Base-by-base conservation (phyloP, 108 stramenopile genomes). In the Nitzschia palea region DNA sequence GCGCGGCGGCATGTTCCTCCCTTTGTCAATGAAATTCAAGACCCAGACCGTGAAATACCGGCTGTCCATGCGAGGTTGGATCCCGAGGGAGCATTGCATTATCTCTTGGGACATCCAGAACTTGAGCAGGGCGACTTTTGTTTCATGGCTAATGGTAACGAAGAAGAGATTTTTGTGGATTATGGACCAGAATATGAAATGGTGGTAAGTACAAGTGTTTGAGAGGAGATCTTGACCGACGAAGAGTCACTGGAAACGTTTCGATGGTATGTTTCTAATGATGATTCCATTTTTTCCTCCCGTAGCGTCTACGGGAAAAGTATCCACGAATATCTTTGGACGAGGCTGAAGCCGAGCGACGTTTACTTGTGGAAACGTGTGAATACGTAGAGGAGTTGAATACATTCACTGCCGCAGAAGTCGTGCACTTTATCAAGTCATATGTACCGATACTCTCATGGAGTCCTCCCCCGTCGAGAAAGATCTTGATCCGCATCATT, bases 1-100 rank as follows among this genome's bases (percentile, higher is more conserved):
- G 85, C 88, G 1, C 54, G 43, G 27, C 44, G 60, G 44, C 62
- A 81, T 55, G 73, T 81, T 31, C 59, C 77, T n/a, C 47, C 80
- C 14, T 90, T 85, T 53, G 80, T 86, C 18, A 90, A 90, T 51
- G 88, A 90, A 61, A 50, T 43, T 4, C 23, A 70, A 30, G 42
- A 63, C 10, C 76, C 70, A 29, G 82, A 85, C 62, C 18, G 25
- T 28, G 33, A 45, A 27, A 22, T 32, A n/a, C 62, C 72, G 0
- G 44, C 54, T 15, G 58, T 80, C 4, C 3, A 27, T 8, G 72
- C 73, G 8, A 37, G 25, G 12, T 51, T 69, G 26, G 70, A 71
- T 40, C 42, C 53, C 15, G 58, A 71, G 35, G 70, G 70, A 18
- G 35, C 44, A 14, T 23, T 71, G 14, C 70, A 71, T 23, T 71